Evolutionary conservation across 164 flowering plant species (phyloP), one percentile per base, ranked within the genome.

Genomic region (Stephania cephalantha): DNA sequence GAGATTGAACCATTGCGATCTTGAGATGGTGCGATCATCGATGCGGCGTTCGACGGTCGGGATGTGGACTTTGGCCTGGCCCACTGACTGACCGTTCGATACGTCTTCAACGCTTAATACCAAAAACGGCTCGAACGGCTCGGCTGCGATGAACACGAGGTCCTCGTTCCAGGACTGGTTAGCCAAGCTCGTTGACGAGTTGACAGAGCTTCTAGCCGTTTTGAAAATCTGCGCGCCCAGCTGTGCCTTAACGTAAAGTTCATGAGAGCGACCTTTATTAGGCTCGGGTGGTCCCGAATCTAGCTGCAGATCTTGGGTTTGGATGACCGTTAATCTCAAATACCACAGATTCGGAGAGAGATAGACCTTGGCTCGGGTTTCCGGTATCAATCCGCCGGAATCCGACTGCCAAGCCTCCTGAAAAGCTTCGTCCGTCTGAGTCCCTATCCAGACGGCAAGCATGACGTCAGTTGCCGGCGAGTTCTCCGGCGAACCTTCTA

Each of bases 261-360:
- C 95, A 0, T 80, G 87, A 30, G 29, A 75, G 77, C 85, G 82
- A 73, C 68, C 79, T 87, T 86, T 35, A 35, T 35, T 88, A 76
- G 89, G 65, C 63, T 87, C 88, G 81, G 90, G 6, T 0, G 50
- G 85, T 73, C 83, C 71, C 22, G 79, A 66, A 74, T 82, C 89
- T 30, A 90, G 79, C 82, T 89, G 97, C 74, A 95, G 82, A 78
- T 95, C 99, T 52, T 95, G 99, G 88, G 95, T 86, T 78, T 93
- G 95, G 88, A 95, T 95, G 72, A 95, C 97, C 89, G 95, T 93
- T 84, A 95, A 81, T 44, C 98, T 83, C 81, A 95, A 71, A 77
- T 95, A 95, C 98, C 99, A 95, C 71, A 95, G 89, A 90, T 91
- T 95, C 46, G 99, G 99, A 65, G 98, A 90, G n/a, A 91, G 81